Percentiles rank a stretch among this genome's conserved stretches.
Conservation (phyloP, 148 eudicot genomes). For the Chenopodium album region DNA sequence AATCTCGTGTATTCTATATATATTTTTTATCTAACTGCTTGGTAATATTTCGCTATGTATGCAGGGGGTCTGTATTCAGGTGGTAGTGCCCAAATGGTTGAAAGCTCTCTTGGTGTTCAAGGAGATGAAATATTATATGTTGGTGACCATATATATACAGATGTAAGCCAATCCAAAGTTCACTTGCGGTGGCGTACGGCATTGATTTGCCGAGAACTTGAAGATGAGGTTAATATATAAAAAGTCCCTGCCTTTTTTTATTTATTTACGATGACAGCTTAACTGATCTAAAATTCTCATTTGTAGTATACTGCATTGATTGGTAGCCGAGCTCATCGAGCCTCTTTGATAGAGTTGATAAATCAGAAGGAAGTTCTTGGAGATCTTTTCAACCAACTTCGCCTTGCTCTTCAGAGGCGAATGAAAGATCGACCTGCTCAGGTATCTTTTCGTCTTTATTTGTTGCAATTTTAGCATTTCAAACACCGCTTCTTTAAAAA, state of each 20-base stretch:
- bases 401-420: conserved; percentile 91
- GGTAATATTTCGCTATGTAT: conserved; percentile 19
- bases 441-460: conserved; percentile 36
- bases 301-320: conserved; percentile 84
- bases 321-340: conserved; percentile 61
- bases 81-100: conserved; percentile 98
- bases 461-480: conserved; percentile 3
- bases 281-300: conserved; percentile 11
- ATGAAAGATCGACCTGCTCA: conserved; percentile 86
- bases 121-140: conserved; percentile 97
- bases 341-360: conserved; percentile 73
- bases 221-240: conserved; percentile 65
- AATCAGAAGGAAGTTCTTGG: conserved; percentile 96
- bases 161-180: conserved; percentile 94
- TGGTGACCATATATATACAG: conserved; percentile 97
- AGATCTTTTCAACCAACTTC: conserved; percentile 96
- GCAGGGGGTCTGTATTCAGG: conserved; percentile 95
- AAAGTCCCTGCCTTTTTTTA: background rate
- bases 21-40: background rate
- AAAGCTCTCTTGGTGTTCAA: conserved; percentile 78
- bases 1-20: too few relatives aligned
- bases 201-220: conserved; percentile 88
- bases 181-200: conserved; percentile 98
- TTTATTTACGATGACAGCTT: background rate
- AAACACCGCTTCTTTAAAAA: background rate